Evolutionary conservation across 1,139 yeast genomes (phyloP), one percentile per base, ranked within the genome.

Genomic region (Ogataea hybrid): DNA sequence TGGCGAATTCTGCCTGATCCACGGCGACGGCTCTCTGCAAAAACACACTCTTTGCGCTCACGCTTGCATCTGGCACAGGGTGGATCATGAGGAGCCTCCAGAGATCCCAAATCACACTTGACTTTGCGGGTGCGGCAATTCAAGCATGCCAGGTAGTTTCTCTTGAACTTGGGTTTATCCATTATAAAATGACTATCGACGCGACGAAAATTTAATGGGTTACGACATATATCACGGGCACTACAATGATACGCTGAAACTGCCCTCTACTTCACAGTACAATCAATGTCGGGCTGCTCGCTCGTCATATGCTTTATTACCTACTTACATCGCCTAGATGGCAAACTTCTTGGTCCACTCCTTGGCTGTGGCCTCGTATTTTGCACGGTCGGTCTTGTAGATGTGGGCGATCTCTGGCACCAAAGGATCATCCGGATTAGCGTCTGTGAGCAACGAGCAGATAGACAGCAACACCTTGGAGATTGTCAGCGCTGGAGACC

Each of bases 301-400:
- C 39, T 36, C 34, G 28, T 36, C 28, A 27, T 36, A 36, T 36
- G 39, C 39, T 36, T 37, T 37, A 37, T 37, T 37, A 29, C 41
- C 36, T 37, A 37, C 41, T 32, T 37, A 37, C 41, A 37, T 28
- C 33, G 35, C 40, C 40, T 37, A 92, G 63, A 90, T 94, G 55
- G 98, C 98, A 68, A 87, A 92, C 71, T 92, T 92, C 74, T 92
- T 85, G 40, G 98, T 92, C 97, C 98, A 92, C 72, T 92, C 99
- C 64, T 85, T 84, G 44, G 99, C 99, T 48, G 96, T 90, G 54
- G 96, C 88, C 70, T 92, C 97, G 67, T 90, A 92, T 69, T 90
- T 87, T 46, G 89, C 75, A 65, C 95, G 79, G 71, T 92, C 97
- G 55, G 89, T 88, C 75, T 90, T 90, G 75, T 92, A 94, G 54